phyloP scores from a whole-genome alignment of 257 asterid species.

The Solanum dulcamara region DNA sequence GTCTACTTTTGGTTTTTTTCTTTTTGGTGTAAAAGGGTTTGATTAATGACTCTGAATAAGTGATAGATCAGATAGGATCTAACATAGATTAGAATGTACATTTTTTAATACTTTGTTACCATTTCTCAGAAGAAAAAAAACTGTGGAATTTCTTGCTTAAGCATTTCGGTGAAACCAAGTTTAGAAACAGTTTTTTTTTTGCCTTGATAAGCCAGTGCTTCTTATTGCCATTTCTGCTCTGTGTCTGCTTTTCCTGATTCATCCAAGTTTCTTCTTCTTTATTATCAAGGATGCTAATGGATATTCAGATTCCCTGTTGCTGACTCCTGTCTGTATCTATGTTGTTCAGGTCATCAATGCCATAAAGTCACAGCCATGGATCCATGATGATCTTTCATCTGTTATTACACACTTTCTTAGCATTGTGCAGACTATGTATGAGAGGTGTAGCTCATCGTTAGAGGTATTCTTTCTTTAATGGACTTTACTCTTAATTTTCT shows the following conservation, averaged over 20 bases:
- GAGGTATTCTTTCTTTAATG: constrained; percentile 42
- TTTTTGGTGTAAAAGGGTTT: neutral
- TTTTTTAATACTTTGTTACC: neutral
- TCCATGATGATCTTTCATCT: constrained; percentile 50
- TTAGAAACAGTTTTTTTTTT: neutral
- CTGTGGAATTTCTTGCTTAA: neutral
- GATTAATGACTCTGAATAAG: neutral
- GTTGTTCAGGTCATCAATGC: constrained; percentile 62
- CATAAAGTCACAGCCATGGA: constrained; percentile 61
- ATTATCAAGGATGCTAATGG: neutral
- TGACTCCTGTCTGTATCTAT: neutral
- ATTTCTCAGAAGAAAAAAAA: neutral
- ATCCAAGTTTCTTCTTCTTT: neutral
- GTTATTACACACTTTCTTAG: constrained; percentile 52
- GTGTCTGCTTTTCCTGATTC: neutral
- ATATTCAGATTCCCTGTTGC: neutral
- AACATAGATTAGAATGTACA: neutral
- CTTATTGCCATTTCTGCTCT: constrained; percentile 5
- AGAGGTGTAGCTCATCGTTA: constrained; percentile 67
- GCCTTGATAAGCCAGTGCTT: neutral
- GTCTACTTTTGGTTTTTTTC: neutral
- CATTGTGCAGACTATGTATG: constrained; percentile 65
- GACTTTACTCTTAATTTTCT: neutral
- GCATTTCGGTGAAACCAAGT: neutral
- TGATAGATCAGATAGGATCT: neutral